Conservation (phyloP, 1,139 yeast genomes). For the Saccharomyces hybrid region DNA sequence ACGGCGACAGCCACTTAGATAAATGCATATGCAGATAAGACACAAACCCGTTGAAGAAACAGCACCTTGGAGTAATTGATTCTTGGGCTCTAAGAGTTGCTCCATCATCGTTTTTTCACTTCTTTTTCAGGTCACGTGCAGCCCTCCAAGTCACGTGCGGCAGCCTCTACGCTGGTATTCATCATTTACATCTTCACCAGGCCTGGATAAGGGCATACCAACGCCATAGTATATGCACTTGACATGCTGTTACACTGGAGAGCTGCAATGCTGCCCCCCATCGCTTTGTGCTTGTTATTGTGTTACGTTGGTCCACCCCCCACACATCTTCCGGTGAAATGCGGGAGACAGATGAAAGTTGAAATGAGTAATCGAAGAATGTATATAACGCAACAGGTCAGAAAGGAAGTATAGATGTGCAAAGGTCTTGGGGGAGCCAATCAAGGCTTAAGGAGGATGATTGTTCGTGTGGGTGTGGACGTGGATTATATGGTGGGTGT, state of each 20-base stretch:
- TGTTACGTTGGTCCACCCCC: background rate
- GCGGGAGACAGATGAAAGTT: background rate
- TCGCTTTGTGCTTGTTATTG: background rate
- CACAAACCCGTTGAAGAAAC: background rate
- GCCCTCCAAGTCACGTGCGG: background rate
- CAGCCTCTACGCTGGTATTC: background rate
- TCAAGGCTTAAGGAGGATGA: conserved; percentile 2
- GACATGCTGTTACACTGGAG: background rate
- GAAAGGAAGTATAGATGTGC: conserved; percentile 7
- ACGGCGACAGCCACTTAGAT: background rate
- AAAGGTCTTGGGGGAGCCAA: conserved; percentile 44
- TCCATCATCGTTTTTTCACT: background rate
- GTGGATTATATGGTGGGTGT: conserved; percentile 44
- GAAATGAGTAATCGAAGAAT: background rate
- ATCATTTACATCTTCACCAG: background rate
- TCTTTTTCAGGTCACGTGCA: background rate
- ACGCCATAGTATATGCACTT: background rate
- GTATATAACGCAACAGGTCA: background rate
- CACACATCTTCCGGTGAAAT: background rate
- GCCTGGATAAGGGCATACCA: background rate
- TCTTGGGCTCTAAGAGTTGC: background rate
- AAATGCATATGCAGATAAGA: background rate
- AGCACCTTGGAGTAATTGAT: background rate
- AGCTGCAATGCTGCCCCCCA: background rate
- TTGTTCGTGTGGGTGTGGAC: background rate